A percentile compares a stretch with the other conserved stretches of the same genome.
These are phyloP conservation scores for Paraurostyla sp. DNA, from an alignment of 73 alveolate species.

Conservation along the genomic window DNA sequence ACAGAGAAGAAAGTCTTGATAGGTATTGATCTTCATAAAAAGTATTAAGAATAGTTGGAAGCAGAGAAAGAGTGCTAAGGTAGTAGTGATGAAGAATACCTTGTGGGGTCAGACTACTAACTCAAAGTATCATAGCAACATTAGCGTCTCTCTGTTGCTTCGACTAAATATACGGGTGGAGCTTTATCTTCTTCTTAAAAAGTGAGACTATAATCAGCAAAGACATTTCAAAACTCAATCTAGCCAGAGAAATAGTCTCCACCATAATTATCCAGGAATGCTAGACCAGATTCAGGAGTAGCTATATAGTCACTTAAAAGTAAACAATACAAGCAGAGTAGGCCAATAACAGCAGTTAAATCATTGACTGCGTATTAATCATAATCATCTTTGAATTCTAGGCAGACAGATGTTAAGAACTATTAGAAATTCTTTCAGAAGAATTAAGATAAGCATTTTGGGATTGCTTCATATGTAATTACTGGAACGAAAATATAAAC, in stretches of 20 bases:
- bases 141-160: too few relatives aligned
- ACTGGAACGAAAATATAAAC: slow-evolving; percentile 13
- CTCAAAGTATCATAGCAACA: too few relatives aligned
- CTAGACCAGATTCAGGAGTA: neutral
- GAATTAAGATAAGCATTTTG: neutral
- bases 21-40: slow-evolving; percentile 13
- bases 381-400: neutral
- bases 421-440: slow-evolving; percentile 21
- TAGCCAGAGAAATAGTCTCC: too few relatives aligned
- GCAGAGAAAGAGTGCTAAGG: neutral
- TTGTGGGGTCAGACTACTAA: neutral
- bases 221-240: neutral
- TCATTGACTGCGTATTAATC: neutral
- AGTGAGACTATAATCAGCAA: slow-evolving; percentile 11
- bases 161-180: neutral
- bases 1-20: slow-evolving; percentile 1
- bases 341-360: neutral
- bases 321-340: neutral
- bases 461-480: slow-evolving; percentile 2
- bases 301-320: neutral
- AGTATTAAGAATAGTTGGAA: neutral
- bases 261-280: neutral
- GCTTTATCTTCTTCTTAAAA: neutral
- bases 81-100: neutral
- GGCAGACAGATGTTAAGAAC: neutral